Percentiles rank a stretch among this genome's conserved stretches.
Conservation (phyloP, 1,284 basidiomycete species). For the Sporisorium scitamineum region DNA sequence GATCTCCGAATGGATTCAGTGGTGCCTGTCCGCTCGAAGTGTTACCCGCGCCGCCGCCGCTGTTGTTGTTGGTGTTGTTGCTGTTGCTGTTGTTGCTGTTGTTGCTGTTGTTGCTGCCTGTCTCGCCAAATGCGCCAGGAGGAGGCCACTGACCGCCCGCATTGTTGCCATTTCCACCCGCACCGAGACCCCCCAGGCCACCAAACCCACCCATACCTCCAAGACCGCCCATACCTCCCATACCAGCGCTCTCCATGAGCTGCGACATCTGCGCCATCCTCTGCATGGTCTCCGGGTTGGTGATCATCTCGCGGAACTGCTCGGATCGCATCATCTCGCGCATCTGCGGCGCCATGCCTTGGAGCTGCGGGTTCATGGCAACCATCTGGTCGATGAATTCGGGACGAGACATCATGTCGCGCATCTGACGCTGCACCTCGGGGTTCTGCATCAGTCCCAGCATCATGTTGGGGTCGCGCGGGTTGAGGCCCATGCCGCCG, state of each 20-base stretch:
- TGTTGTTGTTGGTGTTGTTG: conserved; percentile 22
- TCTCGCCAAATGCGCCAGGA: conserved; percentile 52
- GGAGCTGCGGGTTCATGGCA: conserved; percentile 64
- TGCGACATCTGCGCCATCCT: conserved; percentile 61
- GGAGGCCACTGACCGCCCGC: conserved; percentile 52
- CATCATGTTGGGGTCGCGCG: conserved; percentile 66
- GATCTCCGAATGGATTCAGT: conserved; percentile 36
- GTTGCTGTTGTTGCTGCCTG: conserved; percentile 1
- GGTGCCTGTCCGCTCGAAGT: conserved; percentile 21
- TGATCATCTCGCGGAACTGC: conserved; percentile 64
- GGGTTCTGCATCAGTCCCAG: conserved; percentile 65
- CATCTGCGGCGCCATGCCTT: conserved; percentile 62
- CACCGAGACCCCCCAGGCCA: conserved; percentile 32
- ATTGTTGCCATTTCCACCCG: conserved; percentile 20
- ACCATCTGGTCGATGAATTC: conserved; percentile 68
- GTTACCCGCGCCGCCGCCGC: conserved; percentile 10
- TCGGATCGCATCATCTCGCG: conserved; percentile 64
- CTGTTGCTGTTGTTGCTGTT: conserved; percentile 17
- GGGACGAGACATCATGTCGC: conserved; percentile 61
- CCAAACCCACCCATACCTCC: conserved; percentile 35
- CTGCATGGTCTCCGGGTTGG: conserved; percentile 65
- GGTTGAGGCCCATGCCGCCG: conserved; percentile 64
- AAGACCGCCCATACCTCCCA: conserved; percentile 27
- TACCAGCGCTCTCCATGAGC: conserved; percentile 53
- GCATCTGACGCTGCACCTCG: conserved; percentile 64